Evolutionary conservation across 2,329 filamentous ascomycete species (phyloP), one percentile per base, ranked within the genome.

Genomic region (Hypoxylon sp.): DNA sequence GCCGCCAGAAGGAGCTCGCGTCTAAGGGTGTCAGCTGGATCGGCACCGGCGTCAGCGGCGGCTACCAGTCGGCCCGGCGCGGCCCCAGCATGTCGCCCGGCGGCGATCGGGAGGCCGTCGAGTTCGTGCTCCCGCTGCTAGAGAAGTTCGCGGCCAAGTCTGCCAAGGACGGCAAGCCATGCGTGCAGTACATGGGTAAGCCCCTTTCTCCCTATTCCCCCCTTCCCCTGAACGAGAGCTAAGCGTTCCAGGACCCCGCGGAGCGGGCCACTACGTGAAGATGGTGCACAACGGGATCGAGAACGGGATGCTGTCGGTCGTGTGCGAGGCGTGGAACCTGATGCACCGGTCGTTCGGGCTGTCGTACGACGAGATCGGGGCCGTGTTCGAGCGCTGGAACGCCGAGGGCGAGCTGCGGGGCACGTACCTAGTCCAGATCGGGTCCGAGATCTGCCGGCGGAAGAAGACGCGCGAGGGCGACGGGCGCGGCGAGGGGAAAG

Each of bases 271-370:
- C 70, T 91, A 87, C 67, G 86, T 90, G 35, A 91, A 91, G 76
- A 91, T 90, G 87, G 81, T 90, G 3, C 88, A 91, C 69, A 90
- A 91, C 62, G 88, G 87, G 1, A 90, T 91, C 58, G 88, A 91
- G 69, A 86, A 89, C 59, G 88, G 86, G 1, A 88, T 91, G 83
- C 83, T 91, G 76, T 83, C 74, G 49, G 78, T 81, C 0, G 78
- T 89, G 4, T 82, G 82, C 11, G 88, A 91, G 70, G 83, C 83
- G 2, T 91, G 86, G 85, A 79, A 78, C 0, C 78, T 89, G 26
- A 83, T 91, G 76, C 78, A 80, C 29, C 78, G 79, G 38, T 81
- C 83, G 1, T 74, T 90, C 20, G 81, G 79, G 0, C 81, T 90
- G 75, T 72, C 69, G 4, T 80, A 87, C 52, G 82, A 88, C 7